These are phyloP conservation scores for Thymus mandschuricus DNA, from an alignment of 257 asterid species.

Conservation along the genomic window DNA sequence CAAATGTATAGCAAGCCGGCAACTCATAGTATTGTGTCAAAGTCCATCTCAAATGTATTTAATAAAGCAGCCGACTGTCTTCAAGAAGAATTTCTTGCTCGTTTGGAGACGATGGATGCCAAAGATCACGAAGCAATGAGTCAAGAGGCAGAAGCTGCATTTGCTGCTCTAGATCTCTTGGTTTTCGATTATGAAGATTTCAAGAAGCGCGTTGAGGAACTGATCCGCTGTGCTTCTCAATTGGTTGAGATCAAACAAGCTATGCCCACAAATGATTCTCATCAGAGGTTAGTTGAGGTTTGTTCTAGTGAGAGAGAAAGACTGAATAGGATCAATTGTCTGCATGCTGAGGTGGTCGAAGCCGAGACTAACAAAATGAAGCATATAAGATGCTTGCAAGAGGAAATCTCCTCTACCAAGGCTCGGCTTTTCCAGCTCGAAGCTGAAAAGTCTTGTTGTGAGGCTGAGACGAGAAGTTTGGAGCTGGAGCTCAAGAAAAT, in stretches of 20 bases:
- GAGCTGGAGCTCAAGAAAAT: slow-evolving; percentile 31
- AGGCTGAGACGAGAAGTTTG: slow-evolving; percentile 31
- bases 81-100: slow-evolving; percentile 38
- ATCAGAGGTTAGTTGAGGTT: slow-evolving; percentile 31
- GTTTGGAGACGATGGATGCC: slow-evolving; percentile 39
- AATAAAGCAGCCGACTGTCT: slow-evolving; percentile 43
- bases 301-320: slow-evolving; percentile 38
- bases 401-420: slow-evolving; percentile 16
- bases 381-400: slow-evolving; percentile 27
- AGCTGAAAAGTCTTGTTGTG: slow-evolving; percentile 38
- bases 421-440: slow-evolving; percentile 25
- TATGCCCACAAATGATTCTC: slow-evolving; percentile 30
- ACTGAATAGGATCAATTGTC: slow-evolving; percentile 31
- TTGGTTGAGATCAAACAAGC: slow-evolving; percentile 45
- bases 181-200: slow-evolving; percentile 34
- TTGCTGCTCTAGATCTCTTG: slow-evolving; percentile 46
- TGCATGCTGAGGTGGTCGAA: slow-evolving; percentile 32
- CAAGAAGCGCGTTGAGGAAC: slow-evolving; percentile 35
- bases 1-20: not conserved
- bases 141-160: slow-evolving; percentile 43
- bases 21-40: slow-evolving; percentile 29
- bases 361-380: slow-evolving; percentile 13
- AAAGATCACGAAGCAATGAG: slow-evolving; percentile 50
- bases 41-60: slow-evolving; percentile 43
- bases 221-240: slow-evolving; percentile 38